Evolutionary conservation across 495 filamentous ascomycete genomes (phyloP).

Genomic region (Lichenothelia convexa): DNA sequence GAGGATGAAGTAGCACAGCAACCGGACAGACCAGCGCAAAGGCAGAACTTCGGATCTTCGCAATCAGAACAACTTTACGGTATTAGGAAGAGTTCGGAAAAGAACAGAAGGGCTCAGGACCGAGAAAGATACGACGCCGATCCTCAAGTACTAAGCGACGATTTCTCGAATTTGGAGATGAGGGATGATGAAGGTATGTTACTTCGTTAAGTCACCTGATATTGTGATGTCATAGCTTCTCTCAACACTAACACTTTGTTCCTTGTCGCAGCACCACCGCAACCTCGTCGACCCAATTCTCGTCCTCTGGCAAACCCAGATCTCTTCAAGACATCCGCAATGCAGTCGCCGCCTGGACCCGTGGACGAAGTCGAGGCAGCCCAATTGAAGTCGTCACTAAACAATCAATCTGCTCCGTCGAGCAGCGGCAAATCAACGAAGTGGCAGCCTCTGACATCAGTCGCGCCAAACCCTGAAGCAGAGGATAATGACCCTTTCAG

Average conservation of each 20-base stretch:
- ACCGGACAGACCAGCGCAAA: constrained; percentile 14
- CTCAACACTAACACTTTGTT: constrained; percentile 1
- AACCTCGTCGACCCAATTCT: constrained; percentile 14
- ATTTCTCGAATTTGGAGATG: constrained; percentile 78
- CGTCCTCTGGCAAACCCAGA: constrained; percentile 61
- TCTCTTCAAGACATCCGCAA: constrained; percentile 53
- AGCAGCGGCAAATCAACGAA: constrained; percentile 56
- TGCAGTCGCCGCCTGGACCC: constrained; percentile 33
- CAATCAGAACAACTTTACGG: constrained; percentile 28
- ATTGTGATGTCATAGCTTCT: background rate
- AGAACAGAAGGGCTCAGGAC: constrained; percentile 52
- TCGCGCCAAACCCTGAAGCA: constrained; percentile 66
- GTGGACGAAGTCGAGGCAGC: constrained; percentile 63
- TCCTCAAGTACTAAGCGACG: constrained; percentile 71
- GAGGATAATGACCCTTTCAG: constrained; percentile 91
- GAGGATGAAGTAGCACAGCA: constrained; percentile 28
- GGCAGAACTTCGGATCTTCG: constrained; percentile 22
- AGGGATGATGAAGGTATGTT: constrained; percentile 50
- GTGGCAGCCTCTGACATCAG: constrained; percentile 83
- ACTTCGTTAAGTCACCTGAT: background rate
- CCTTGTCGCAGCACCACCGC: constrained; percentile 7
- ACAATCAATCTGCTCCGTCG: constrained; percentile 35
- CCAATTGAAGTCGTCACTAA: no score
- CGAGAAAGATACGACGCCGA: constrained; percentile 92
- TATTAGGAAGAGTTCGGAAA: constrained; percentile 38